Conservation (phyloP, 305 asterid species). For the Fraxinus angustifolia region DNA sequence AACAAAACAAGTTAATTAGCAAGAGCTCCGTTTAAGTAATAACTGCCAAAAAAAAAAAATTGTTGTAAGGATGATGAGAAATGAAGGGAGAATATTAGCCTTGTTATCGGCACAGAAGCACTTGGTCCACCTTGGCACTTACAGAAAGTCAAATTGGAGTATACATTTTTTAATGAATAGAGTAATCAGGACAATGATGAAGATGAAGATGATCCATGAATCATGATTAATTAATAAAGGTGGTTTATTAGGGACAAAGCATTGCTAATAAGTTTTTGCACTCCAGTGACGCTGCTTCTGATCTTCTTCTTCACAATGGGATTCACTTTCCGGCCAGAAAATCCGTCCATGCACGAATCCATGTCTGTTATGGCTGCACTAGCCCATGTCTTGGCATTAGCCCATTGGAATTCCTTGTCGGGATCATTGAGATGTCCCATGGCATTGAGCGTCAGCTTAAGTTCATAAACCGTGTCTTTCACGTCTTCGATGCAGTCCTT, state of each 20-base stretch:
- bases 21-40: no score
- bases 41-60: no score
- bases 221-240: slow-evolving; percentile 35
- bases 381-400: slow-evolving; percentile 72
- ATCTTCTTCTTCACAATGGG: slow-evolving; percentile 35
- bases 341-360: slow-evolving; percentile 65
- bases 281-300: slow-evolving; percentile 19
- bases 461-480: slow-evolving; percentile 50
- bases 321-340: slow-evolving; percentile 32
- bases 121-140: no score
- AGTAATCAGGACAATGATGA: background rate
- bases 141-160: no score
- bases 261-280: slow-evolving; percentile 47
- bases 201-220: background rate
- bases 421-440: slow-evolving; percentile 37
- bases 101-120: no score
- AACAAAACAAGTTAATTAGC: no score
- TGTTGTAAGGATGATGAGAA: no score
- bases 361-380: slow-evolving; percentile 80
- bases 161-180: no score
- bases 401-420: slow-evolving; percentile 57
- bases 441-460: slow-evolving; percentile 43
- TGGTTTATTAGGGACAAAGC: slow-evolving; percentile 63
- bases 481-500: slow-evolving; percentile 58
- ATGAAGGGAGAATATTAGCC: no score